Base-by-base conservation (phyloP, 371 early-diverging fungal species). In the Saksenaea oblongispora region DNA sequence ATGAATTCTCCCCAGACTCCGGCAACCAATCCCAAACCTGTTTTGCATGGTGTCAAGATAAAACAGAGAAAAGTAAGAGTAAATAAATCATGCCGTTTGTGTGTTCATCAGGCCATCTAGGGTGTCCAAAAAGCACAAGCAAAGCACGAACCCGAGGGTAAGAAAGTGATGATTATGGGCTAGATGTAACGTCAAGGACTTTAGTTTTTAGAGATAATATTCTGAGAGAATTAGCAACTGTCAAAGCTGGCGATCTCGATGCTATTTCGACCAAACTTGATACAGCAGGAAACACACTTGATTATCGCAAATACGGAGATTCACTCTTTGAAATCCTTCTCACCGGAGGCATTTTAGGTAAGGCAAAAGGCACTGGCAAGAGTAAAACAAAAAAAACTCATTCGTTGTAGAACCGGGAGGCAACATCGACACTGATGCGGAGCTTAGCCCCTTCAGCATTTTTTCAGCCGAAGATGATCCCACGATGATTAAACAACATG, bases 291-390 rank as follows among this genome's bases (percentile, higher is more conserved):
- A 91, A 91, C 66, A 92, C 91, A 67, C 89, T 95, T 69, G 96
- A 95, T 69, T 94, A 92, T 83, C 91, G 93, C 74, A 90, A 93
- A 72, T 96, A 96, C 91, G 93, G 89, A 64, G 97, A 96, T 69
- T 83, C 92, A 34, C 86, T 96, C 65, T 96, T 95, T 77, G 97
- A 96, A 84, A 79, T 95, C 58, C 80, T 95, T 70, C 87, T 95
- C 67, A 88, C 91, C 61, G 97, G 97, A 61, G 95, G 95, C 66
- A 87, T 95, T 61, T 79, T 92, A 66, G 92, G 93, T 91, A 83
- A 69, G 74, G 62, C 39, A 44, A 57, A 34, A 63, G 2, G 17
- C 26, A 54, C 31, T 28, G 34, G 1, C 14, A 41, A 35, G 13
- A 35, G n/a, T 27, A 35, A 28, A 41, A 24, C 27, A 10, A 28